Conservation (phyloP, 1,139 yeast genomes). For the Nakaseomyces kungkrabaensis region DNA sequence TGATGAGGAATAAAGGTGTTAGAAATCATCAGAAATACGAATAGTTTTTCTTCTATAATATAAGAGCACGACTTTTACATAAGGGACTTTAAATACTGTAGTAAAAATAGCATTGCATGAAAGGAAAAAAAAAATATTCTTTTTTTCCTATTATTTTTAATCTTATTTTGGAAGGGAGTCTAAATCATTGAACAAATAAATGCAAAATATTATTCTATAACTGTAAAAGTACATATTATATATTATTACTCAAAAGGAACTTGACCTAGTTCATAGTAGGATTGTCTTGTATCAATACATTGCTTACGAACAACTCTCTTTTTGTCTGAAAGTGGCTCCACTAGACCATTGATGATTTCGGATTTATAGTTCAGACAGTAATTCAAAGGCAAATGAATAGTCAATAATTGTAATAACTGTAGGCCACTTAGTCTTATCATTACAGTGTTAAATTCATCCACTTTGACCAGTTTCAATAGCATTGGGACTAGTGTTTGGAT, state of each 20-base stretch:
- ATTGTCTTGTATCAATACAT: slow-evolving; percentile 73
- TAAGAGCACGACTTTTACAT: no score
- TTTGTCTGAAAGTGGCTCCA: slow-evolving; percentile 57
- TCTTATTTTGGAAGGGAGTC: no score
- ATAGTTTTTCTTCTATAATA: no score
- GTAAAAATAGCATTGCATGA: background rate
- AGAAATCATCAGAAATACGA: no score
- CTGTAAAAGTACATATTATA: no score
- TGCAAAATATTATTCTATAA: background rate
- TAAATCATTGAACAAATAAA: background rate
- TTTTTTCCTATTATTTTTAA: no score
- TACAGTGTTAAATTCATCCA: slow-evolving; percentile 25
- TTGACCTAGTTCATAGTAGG: slow-evolving; percentile 45
- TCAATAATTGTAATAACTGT: slow-evolving; percentile 43
- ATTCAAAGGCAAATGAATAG: slow-evolving; percentile 33
- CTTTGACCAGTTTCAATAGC: slow-evolving; percentile 35
- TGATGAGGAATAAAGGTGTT: slow-evolving; percentile 22
- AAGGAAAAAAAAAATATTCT: background rate
- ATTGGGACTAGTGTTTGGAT: slow-evolving; percentile 48
- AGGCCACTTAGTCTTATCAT: slow-evolving; percentile 51
- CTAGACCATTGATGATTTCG: slow-evolving; percentile 41
- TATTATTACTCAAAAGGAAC: slow-evolving; percentile 21
- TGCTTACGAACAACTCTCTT: slow-evolving; percentile 65
- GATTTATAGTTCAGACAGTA: slow-evolving; percentile 44
- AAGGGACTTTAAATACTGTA: no score